Base-by-base conservation (phyloP, 2,329 filamentous ascomycete species). In the Raffaelea ambrosiae region DNA sequence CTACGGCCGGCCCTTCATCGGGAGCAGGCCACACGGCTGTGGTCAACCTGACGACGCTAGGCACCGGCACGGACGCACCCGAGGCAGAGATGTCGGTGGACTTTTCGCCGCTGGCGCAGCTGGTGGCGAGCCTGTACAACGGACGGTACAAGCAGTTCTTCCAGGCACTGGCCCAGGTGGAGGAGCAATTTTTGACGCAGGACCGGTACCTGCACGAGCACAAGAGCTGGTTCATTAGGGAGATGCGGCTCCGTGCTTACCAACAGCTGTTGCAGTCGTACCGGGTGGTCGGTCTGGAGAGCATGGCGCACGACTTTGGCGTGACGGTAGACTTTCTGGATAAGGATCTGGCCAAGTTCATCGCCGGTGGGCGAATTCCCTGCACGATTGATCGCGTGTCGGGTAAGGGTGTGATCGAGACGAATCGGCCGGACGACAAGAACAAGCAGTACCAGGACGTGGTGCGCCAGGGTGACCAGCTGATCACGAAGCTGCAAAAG, bases 401-500 rank as follows among this genome's bases (percentile, higher is more conserved):
- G 51, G 93, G 91, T 56, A 93, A 94, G 66, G 91, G 91, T 46
- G 86, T 97, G 58, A 97, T 98, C 60, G 93, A 97, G 77, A 98
- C 93, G 40, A 96, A 96, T 72, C 80, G 93, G 47, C 90, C 91
- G 9, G 93, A 97, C 64, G 90, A 95, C 72, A 98, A 98, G 83
- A 97, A 97, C 77, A 96, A 95, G 78, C 93, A 98, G 72, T 98
- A 98, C 69, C 86, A 90, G 59, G 93, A 98, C 59, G 89, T 97
- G 35, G 89, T 98, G 52, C 93, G 93, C 72, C 93, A 97, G 65
- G 93, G 93, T 29, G 93, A 98, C 67, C 87, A 95, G 68, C 77
- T 98, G 54, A 97, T 98, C 65, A 98, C 93, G 50, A 98, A 98
- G 77, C 74, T 98, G 58, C 93, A 98, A 72, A 98, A 98, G 76